A percentile compares a stretch with the other conserved stretches of the same genome.
Conservation (phyloP, 441 rosid species). For the Corymbia citriodora region DNA sequence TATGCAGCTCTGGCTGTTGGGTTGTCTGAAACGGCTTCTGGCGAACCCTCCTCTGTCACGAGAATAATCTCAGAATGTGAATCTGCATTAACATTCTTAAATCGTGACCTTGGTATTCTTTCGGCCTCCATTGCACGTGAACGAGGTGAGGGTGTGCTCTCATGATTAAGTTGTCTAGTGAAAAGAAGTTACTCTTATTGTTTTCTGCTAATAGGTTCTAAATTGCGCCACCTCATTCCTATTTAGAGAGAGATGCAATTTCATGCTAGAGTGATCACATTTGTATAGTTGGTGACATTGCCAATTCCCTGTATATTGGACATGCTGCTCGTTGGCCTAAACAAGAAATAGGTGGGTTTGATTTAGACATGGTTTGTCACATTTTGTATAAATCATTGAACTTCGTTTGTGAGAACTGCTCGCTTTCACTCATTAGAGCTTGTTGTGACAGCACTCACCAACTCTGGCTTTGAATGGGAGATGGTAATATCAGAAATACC, state of each 20-base stretch:
- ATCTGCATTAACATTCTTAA: slow-evolving; percentile 79
- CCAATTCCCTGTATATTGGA: background rate
- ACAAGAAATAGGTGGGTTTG: background rate
- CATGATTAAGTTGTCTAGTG: slow-evolving; percentile 5
- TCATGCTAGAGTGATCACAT: background rate
- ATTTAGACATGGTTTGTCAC: background rate
- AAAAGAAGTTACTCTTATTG: background rate
- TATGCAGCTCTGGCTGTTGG: slow-evolving; percentile 92
- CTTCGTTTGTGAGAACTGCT: background rate
- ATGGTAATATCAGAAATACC: background rate
- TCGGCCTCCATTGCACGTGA: slow-evolving; percentile 86
- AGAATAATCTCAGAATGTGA: slow-evolving; percentile 93
- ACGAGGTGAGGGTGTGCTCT: slow-evolving; percentile 38
- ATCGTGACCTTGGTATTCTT: slow-evolving; percentile 83
- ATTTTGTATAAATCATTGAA: background rate
- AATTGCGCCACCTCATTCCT: background rate
- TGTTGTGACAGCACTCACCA: background rate
- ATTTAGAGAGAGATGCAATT: background rate
- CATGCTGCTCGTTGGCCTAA: background rate
- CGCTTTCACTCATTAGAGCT: background rate
- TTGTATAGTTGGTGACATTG: background rate
- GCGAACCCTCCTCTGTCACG: slow-evolving; percentile 82
- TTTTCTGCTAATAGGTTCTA: background rate
- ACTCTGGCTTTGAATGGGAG: background rate
- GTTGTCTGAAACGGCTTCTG: slow-evolving; percentile 69